These are phyloP conservation scores for Blastomyces emzantsi DNA, from an alignment of 2,329 filamentous ascomycete genomes.

Conservation along the genomic window DNA sequence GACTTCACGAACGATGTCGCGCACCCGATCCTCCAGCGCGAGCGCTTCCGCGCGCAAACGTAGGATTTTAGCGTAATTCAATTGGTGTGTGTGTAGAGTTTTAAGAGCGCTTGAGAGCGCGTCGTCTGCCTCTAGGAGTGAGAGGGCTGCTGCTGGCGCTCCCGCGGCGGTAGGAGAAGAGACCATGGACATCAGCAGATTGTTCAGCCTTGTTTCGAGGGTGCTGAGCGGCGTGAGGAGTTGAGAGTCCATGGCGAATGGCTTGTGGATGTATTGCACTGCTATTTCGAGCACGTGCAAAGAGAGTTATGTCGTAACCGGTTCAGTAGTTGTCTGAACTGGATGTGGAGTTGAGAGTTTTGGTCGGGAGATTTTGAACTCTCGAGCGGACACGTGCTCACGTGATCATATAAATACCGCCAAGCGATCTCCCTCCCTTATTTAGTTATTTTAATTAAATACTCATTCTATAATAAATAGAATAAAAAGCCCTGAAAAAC, in stretches of 20 bases:
- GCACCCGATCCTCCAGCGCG: constrained; percentile 33
- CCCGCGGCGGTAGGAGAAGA: constrained; percentile 37
- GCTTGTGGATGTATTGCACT: background rate
- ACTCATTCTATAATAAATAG: no score
- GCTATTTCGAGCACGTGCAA: background rate
- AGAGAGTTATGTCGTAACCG: background rate
- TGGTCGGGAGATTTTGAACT: background rate
- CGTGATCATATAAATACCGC: no score
- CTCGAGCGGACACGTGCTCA: no score
- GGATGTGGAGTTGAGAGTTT: background rate
- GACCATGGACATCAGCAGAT: constrained; percentile 34
- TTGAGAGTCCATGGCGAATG: constrained; percentile 31
- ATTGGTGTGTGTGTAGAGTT: constrained; percentile 37
- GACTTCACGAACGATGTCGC: constrained; percentile 34
- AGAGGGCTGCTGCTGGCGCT: constrained; percentile 33
- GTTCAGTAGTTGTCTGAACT: background rate
- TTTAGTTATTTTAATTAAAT: no score
- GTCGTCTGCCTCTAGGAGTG: constrained; percentile 37
- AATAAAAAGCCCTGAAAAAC: no score
- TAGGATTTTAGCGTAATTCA: constrained; percentile 37
- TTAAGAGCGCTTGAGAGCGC: constrained; percentile 33
- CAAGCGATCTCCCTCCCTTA: no score
- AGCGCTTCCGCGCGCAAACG: constrained; percentile 34
- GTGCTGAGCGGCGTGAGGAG: constrained; percentile 32
- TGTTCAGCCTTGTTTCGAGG: constrained; percentile 37